phyloP scores from a whole-genome alignment of 257 asterid genomes.

The Nemophila menziesii region DNA sequence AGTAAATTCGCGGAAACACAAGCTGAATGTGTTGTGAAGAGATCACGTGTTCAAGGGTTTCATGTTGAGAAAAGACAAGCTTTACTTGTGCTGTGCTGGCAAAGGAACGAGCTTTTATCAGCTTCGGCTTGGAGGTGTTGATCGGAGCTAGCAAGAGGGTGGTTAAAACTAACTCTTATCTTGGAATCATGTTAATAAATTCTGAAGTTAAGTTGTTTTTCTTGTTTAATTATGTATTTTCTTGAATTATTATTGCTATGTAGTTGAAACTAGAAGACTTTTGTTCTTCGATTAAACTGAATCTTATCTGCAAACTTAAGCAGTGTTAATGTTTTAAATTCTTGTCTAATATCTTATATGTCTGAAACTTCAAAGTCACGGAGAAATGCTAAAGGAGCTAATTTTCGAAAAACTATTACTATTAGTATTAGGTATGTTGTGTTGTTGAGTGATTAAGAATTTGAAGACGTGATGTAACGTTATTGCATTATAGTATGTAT shows the following conservation, averaged over 20 bases:
- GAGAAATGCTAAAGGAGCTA: too few relatives aligned
- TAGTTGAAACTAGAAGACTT: slow-evolving; percentile 8
- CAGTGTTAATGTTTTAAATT: slow-evolving; percentile 3
- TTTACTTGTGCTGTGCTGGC: slow-evolving; percentile 37
- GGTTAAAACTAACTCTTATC: slow-evolving; percentile 19
- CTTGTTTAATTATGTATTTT: slow-evolving; percentile 11
- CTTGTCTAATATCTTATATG: too few relatives aligned
- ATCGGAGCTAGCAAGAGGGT: slow-evolving; percentile 13
- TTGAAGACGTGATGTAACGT: background rate
- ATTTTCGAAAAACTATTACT: background rate
- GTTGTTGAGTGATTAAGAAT: background rate
- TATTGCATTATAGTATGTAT: background rate
- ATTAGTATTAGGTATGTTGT: background rate
- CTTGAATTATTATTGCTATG: slow-evolving; percentile 4
- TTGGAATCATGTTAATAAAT: slow-evolving; percentile 13
- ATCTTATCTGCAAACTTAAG: slow-evolving; percentile 8
- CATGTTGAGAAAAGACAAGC: slow-evolving; percentile 33
- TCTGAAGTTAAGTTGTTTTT: slow-evolving; percentile 13
- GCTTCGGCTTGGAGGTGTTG: slow-evolving; percentile 40
- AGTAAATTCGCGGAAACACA: slow-evolving; percentile 38
- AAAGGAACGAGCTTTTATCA: slow-evolving; percentile 29
- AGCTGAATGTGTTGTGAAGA: slow-evolving; percentile 32
- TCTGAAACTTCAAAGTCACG: too few relatives aligned
- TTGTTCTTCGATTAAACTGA: background rate
- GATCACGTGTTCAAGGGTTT: slow-evolving; percentile 32